phyloP scores from a whole-genome alignment of 169 alveolate genomes.

The Plasmodium blacklocki region DNA sequence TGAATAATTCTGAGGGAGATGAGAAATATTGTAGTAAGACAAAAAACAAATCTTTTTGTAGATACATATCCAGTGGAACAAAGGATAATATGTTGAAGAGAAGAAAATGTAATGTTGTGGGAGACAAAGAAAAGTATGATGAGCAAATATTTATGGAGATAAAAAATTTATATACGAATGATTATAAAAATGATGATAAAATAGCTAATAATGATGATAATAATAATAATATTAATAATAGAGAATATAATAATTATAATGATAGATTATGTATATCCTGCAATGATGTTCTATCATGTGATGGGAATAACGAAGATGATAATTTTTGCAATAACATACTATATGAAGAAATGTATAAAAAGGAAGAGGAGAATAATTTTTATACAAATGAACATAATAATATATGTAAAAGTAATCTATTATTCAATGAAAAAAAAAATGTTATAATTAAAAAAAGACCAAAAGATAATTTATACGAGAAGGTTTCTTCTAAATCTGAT shows the following conservation, averaged over 20 bases:
- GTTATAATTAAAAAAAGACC: slow-evolving; percentile 1
- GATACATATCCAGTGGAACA: slow-evolving; percentile 1
- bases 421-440: background rate
- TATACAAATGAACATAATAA: background rate
- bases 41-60: slow-evolving; percentile 10
- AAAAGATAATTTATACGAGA: slow-evolving; percentile 4
- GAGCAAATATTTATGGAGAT: slow-evolving; percentile 27
- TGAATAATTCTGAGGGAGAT: background rate
- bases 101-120: slow-evolving; percentile 11
- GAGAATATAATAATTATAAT: too few relatives aligned
- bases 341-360: background rate
- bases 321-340: slow-evolving; percentile 1
- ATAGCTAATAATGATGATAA: background rate
- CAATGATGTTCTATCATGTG: too few relatives aligned
- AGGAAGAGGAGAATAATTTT: background rate
- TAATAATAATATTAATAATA: too few relatives aligned
- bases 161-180: slow-evolving; percentile 47
- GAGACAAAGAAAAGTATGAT: background rate
- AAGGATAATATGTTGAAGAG: slow-evolving; percentile 15
- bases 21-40: background rate
- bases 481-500: slow-evolving; percentile 11
- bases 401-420: background rate
- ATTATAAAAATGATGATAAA: background rate
- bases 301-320: too few relatives aligned
- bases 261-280: too few relatives aligned